Evolutionary conservation across 495 filamentous ascomycete species (phyloP).

Genomic region (Penicillium daleae): DNA sequence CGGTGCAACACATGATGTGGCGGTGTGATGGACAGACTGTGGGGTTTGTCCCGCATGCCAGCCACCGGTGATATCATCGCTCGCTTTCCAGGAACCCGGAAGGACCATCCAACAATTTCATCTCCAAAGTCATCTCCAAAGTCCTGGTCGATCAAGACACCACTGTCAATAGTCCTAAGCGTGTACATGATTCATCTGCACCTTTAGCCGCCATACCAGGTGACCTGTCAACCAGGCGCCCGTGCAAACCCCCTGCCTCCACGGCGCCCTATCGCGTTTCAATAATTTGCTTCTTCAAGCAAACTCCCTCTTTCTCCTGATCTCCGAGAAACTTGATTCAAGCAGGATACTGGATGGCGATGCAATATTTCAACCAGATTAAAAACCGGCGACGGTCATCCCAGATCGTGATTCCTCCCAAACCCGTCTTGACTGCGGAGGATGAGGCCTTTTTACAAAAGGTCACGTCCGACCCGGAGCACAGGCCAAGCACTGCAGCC

Average conservation of each 20-base stretch:
- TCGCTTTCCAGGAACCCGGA: conserved; percentile 9
- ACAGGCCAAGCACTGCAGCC: conserved; percentile 9
- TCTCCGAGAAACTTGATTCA: neutral
- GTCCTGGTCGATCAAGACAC: neutral
- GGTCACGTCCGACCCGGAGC: conserved; percentile 43
- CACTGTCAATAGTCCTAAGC: neutral
- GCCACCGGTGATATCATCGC: conserved; percentile 35
- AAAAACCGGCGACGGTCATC: conserved; percentile 37
- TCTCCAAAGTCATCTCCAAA: neutral
- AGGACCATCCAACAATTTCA: neutral
- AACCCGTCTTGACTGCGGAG: conserved; percentile 55
- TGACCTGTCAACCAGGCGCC: conserved; percentile 22
- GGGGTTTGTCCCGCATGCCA: conserved; percentile 23
- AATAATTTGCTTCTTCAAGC: conserved; percentile 4
- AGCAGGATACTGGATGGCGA: conserved; percentile 12
- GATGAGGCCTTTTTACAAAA: conserved; percentile 60
- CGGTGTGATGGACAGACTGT: conserved; percentile 10
- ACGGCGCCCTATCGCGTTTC: conserved; percentile 18
- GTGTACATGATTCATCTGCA: conserved; percentile 8
- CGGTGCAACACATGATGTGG: conserved; percentile 9
- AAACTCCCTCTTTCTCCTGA: neutral
- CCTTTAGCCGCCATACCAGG: neutral
- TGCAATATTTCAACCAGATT: conserved; percentile 49
- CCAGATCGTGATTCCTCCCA: conserved; percentile 36
- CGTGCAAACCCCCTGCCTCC: conserved; percentile 16